Conservation (phyloP, 768 basidiomycete species). For the Galerina sulciceps region DNA sequence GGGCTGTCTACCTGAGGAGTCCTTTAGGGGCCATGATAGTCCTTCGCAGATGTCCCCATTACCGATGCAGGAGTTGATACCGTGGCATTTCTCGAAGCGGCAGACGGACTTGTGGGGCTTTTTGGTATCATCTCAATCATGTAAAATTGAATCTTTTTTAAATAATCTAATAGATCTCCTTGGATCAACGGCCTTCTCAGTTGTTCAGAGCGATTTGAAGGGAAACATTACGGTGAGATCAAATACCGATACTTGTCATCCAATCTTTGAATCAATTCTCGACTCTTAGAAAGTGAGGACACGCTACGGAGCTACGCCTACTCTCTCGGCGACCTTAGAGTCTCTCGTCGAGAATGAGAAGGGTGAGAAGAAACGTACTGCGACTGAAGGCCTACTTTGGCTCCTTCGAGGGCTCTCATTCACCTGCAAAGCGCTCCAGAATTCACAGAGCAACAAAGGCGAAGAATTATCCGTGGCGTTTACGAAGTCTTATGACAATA, state of each 20-base stretch:
- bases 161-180: slow-evolving; percentile 65
- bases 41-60: slow-evolving; percentile 90
- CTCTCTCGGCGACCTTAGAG: slow-evolving; percentile 79
- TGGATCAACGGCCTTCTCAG: slow-evolving; percentile 79
- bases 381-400: slow-evolving; percentile 95
- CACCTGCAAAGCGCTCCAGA: slow-evolving; percentile 80
- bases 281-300: slow-evolving; percentile 82
- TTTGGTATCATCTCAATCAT: slow-evolving; percentile 68
- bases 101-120: slow-evolving; percentile 84
- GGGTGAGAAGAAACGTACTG: slow-evolving; percentile 81
- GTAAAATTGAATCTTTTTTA: neutral
- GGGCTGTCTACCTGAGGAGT: neutral
- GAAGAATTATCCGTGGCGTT: slow-evolving; percentile 77
- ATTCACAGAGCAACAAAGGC: slow-evolving; percentile 64
- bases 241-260: neutral
- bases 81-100: slow-evolving; percentile 82
- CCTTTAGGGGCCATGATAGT: slow-evolving; percentile 50
- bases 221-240: slow-evolving; percentile 86
- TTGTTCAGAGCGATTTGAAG: slow-evolving; percentile 85
- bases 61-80: slow-evolving; percentile 91
- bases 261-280: neutral
- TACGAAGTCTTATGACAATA: slow-evolving; percentile 77
- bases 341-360: slow-evolving; percentile 83
- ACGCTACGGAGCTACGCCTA: slow-evolving; percentile 71
- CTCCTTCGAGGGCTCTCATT: slow-evolving; percentile 89